A percentile compares a stretch with the other conserved stretches of the same genome.
Conservation (phyloP, 2,329 filamentous ascomycete genomes). For the Botrytis tulipae region DNA sequence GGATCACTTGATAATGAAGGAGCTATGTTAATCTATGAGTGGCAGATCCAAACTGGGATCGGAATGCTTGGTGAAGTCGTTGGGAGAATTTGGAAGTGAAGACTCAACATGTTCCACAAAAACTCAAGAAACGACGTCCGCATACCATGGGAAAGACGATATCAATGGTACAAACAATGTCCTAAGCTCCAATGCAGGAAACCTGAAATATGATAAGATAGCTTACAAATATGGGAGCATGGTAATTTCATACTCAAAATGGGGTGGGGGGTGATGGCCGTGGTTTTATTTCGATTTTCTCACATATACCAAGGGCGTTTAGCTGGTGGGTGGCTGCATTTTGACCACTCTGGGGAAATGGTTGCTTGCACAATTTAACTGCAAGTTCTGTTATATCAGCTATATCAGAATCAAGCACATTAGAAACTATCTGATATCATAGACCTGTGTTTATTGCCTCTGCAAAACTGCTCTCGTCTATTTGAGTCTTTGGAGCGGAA, state of each 20-base stretch:
- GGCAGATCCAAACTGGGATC: slow-evolving; percentile 83
- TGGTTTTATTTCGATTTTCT: slow-evolving; percentile 12
- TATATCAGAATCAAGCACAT: slow-evolving; percentile 2
- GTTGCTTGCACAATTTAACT: not conserved
- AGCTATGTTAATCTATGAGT: not conserved
- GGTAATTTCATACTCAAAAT: not conserved
- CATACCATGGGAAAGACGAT: slow-evolving; percentile 23
- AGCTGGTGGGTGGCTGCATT: slow-evolving; percentile 12
- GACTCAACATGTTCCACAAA: slow-evolving; percentile 41
- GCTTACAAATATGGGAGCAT: slow-evolving; percentile 6
- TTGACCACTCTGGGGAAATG: not conserved
- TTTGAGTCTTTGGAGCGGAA: slow-evolving; percentile 16
- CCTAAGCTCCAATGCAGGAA: slow-evolving; percentile 8
- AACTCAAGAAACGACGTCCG: slow-evolving; percentile 45
- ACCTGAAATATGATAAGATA: not conserved
- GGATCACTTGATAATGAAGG: not conserved
- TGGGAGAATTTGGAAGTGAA: slow-evolving; percentile 25
- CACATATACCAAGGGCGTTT: slow-evolving; percentile 18
- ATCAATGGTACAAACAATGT: slow-evolving; percentile 13
- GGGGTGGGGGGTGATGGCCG: not conserved
- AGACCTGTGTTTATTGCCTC: not conserved
- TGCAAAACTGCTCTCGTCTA: not conserved
- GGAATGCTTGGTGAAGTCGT: slow-evolving; percentile 72
- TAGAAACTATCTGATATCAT: not conserved
- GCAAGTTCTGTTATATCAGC: not conserved